Percentiles rank a stretch among this genome's conserved stretches.
Evolutionary conservation across 2,329 filamentous ascomycete genomes (phyloP).

Genomic region (Fusarium mundagurra): DNA sequence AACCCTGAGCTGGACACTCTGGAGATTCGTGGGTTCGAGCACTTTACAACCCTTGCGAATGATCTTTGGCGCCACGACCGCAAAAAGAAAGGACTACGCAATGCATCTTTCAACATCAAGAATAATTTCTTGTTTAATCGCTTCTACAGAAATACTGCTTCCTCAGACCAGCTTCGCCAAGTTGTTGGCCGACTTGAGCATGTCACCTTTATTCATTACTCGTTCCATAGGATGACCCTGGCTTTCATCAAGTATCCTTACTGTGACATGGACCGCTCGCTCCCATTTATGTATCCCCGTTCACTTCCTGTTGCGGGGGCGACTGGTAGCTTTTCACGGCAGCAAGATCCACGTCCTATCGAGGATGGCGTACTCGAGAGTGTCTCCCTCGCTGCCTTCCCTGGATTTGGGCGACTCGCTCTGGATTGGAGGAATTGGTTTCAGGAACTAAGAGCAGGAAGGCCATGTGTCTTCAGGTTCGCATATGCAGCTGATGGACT

Average conservation of each 20-base stretch:
- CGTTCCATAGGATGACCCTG: neutral
- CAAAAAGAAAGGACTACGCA: neutral
- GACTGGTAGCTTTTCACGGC: neutral
- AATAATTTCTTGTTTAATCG: accelerated
- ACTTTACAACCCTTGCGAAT: neutral
- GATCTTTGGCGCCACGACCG: neutral
- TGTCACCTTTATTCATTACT: neutral
- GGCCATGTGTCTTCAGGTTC: neutral
- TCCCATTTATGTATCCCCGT: neutral
- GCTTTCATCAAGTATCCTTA: neutral
- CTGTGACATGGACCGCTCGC: accelerated
- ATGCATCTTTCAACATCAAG: neutral
- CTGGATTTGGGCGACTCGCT: accelerated
- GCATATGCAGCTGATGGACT: neutral
- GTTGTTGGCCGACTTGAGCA: neutral
- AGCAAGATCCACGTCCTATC: neutral
- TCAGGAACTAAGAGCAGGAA: neutral
- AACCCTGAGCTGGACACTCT: neutral
- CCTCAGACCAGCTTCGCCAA: neutral
- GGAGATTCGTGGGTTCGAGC: neutral
- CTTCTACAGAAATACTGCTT: neutral
- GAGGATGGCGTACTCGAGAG: neutral
- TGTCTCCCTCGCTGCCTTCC: accelerated
- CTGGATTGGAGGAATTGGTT: neutral
- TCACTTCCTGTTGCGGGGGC: neutral